Percentiles rank a stretch among this genome's conserved stretches.
Conservation (phyloP, 108 stramenopile species). For the Seminavis robusta region DNA sequence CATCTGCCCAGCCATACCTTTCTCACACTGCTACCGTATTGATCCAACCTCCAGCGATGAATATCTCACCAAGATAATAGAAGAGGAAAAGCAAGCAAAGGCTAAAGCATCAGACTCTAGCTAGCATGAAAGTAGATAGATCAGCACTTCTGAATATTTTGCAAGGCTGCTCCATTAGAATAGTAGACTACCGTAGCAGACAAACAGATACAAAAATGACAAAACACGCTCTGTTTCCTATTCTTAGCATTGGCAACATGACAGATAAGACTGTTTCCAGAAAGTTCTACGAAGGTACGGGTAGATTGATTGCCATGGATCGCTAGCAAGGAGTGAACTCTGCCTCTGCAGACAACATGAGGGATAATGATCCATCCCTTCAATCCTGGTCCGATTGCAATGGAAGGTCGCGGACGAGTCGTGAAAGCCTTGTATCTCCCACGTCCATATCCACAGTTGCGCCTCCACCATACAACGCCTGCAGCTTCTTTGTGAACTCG, state of each 20-base stretch:
- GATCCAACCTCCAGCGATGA: constrained; percentile 59
- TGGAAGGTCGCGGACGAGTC: constrained; percentile 18
- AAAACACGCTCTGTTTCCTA: background rate
- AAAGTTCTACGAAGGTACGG: background rate
- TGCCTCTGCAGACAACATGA: background rate
- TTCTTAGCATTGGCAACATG: background rate
- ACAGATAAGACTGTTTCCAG: background rate
- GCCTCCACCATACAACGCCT: constrained; percentile 20
- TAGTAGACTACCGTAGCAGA: too few relatives aligned
- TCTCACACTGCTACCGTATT: too few relatives aligned
- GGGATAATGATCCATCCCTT: constrained; percentile 3
- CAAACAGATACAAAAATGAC: too few relatives aligned
- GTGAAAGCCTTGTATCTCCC: constrained; percentile 89
- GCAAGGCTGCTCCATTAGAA: too few relatives aligned
- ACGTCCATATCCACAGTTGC: constrained; percentile 41
- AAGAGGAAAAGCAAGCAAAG: constrained; percentile 41
- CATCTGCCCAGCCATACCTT: too few relatives aligned
- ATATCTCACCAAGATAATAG: constrained; percentile 62
- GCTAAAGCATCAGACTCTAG: too few relatives aligned
- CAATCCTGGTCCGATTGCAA: background rate
- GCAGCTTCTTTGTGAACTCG: constrained; percentile 15
- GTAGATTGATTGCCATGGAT: background rate
- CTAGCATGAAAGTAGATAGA: constrained; percentile 3
- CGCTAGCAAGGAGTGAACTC: background rate
- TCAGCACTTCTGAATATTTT: background rate